Evolutionary conservation across 306 rosid genomes (phyloP), one percentile per base, ranked within the genome.

Genomic region (Betula pendula): DNA sequence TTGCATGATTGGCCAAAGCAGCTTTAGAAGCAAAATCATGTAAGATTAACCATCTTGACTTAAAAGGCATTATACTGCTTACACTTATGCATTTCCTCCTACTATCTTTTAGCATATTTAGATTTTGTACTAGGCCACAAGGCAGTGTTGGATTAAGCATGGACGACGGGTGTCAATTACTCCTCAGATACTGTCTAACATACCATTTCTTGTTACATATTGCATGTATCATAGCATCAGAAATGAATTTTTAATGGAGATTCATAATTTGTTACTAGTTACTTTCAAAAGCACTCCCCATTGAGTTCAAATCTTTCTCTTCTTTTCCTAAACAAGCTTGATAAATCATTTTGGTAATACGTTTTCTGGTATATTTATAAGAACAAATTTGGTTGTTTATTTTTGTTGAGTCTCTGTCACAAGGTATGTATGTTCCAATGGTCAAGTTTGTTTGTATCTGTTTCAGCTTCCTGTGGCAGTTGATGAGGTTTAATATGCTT

Each of bases 391-490:
- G 48, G 70, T 66, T 10, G 13, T 65, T 3, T 10, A 43, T 42
- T 44, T 43, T 55, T 7, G 55, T 42, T 43, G 35, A 5, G 25
- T 20, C 5, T 25, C 49, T 59, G 75, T 27, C 53, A 75, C 31
- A 52, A 27, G 31, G 71, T 40, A 56, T 67, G 14, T 27, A n/a
- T 43, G 20, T 40, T 48, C 53, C 27, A 55, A 33, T 68, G 74
- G 81, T 78, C 51, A 76, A 50, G 20, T 76, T 13, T 76, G 29
- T 59, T 80, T 69, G 3, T 43, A 45, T 49, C 40, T 81, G 76
- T 86, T 86, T 77, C 93, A 92, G 99, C 99, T 91, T 92, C 70
- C 59, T 96, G 71, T 96, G 98, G 99, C 99, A 96, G 83, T 85
- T 92, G 88, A 92, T 92, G 98, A 88, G 96, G 71, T 89, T 82